Evolutionary conservation across 2,329 filamentous ascomycete species (phyloP), one percentile per base, ranked within the genome.

Genomic region (Dothistroma pini): DNA sequence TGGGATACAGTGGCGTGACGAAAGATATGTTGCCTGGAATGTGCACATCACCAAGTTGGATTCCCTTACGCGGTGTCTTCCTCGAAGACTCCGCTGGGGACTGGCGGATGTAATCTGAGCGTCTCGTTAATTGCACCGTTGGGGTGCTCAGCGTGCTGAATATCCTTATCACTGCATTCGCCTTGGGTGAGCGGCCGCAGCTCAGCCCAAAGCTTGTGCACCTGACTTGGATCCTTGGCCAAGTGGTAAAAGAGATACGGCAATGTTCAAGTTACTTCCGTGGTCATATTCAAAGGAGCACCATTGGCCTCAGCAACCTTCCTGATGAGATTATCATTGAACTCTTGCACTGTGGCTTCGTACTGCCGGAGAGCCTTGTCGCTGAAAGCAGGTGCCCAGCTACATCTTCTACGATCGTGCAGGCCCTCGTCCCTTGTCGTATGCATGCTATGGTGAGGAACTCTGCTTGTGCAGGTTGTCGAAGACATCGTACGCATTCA

Each of bases 71-170:
- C 16, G 76, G 75, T 2, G 76, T 78, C 22, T 70, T 53, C 4
- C 78, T 69, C 22, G 67, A 64, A 64, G 11, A 77, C 50, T 0
- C 72, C 75, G 3, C 69, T 70, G 0, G 75, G 74, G 0, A 78
- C 73, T 2, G 76, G 69, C 10, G 78, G 76, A 57, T 77, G 70
- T 4, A 79, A 67, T 16, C 78, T 71, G 14, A 79, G 65, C 0
- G 76, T 68, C 63, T 80, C 78, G 54, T 79, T 74, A 68, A 79
- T 77, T n/a, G 73, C 66, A 16, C 71, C 75, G 58, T 78, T 76
- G 14, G 80, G 69, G 34, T 74, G 69, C 1, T 68, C 61, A 59
- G 61, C 67, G 56, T 66, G 59, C 61, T 64, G 66, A 54, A 69
- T 65, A 38, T 70, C 66, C 19, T 66, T 67, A 48, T 71, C 68